Evolutionary conservation across 345 rosid species (phyloP).

Genomic region (Hypericum perforatum): DNA sequence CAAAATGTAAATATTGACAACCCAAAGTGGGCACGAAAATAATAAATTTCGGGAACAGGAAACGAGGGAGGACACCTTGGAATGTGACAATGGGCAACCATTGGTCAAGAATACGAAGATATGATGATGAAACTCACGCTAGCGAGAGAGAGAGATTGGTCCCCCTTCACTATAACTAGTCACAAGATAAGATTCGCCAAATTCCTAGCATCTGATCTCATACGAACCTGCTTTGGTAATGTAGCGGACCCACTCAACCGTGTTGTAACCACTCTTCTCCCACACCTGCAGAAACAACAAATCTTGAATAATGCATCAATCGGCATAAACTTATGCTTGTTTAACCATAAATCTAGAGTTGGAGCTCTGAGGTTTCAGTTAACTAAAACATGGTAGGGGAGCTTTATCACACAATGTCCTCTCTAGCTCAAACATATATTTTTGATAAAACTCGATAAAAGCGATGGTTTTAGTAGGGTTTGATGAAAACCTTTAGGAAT

Average conservation of each 20-base stretch:
- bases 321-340: too few relatives aligned
- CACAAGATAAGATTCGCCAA: slow-evolving; percentile 5
- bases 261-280: slow-evolving; percentile 99
- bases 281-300: slow-evolving; percentile 51
- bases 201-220: slow-evolving; percentile 81
- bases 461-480: too few relatives aligned
- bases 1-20: slow-evolving; percentile 18
- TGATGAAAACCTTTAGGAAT: slow-evolving; percentile 64
- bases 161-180: neutral
- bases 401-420: neutral
- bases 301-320: too few relatives aligned
- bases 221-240: slow-evolving; percentile 96
- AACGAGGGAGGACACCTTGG: slow-evolving; percentile 7
- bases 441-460: neutral
- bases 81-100: slow-evolving; percentile 9
- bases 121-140: slow-evolving; percentile 5
- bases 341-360: too few relatives aligned
- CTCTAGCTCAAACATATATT: slow-evolving; percentile 1
- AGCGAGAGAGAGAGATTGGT: slow-evolving; percentile 8
- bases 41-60: slow-evolving; percentile 10
- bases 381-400: too few relatives aligned
- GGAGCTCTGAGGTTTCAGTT: too few relatives aligned
- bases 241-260: slow-evolving; percentile 97
- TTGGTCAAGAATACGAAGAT: slow-evolving; percentile 3
- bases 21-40: neutral